A percentile compares a stretch with the other conserved stretches of the same genome.
Evolutionary conservation across 2,329 filamentous ascomycete species (phyloP).

Genomic region (Calonectria pseudoreteaudii): DNA sequence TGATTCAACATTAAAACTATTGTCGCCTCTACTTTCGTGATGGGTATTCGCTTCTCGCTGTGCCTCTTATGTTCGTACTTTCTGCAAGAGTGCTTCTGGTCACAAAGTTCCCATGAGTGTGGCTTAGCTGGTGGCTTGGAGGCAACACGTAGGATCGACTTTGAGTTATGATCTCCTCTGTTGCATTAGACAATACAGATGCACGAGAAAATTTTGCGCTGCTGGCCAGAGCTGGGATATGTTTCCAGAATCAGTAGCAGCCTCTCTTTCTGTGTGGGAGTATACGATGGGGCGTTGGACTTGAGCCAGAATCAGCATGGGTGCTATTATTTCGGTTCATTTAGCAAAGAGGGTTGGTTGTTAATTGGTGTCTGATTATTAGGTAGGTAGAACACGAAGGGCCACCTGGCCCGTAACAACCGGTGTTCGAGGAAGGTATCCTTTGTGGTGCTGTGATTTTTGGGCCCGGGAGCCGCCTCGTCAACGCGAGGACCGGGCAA

Average conservation of each 20-base stretch:
- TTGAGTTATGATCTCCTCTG: neutral
- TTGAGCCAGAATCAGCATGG: neutral
- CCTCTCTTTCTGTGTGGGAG: neutral
- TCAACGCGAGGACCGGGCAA: neutral
- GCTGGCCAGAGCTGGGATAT: neutral
- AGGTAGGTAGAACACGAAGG: neutral
- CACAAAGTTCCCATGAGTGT: neutral
- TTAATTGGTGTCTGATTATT: neutral
- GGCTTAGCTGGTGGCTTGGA: neutral
- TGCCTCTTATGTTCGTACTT: neutral
- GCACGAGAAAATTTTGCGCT: neutral
- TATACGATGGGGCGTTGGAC: neutral
- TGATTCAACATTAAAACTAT: neutral
- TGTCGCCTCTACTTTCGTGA: neutral
- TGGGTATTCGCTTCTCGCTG: neutral
- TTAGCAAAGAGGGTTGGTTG: neutral
- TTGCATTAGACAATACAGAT: neutral
- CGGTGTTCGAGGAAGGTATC: neutral
- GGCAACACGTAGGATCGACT: neutral
- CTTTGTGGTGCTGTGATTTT: neutral
- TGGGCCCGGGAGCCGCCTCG: constrained; percentile 1
- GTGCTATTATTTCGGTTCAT: neutral
- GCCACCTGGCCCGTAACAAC: neutral
- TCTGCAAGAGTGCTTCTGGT: neutral
- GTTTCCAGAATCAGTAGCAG: neutral